These are phyloP conservation scores for Roridomyces roridus DNA, from an alignment of 768 basidiomycete species.

Conservation along the genomic window DNA sequence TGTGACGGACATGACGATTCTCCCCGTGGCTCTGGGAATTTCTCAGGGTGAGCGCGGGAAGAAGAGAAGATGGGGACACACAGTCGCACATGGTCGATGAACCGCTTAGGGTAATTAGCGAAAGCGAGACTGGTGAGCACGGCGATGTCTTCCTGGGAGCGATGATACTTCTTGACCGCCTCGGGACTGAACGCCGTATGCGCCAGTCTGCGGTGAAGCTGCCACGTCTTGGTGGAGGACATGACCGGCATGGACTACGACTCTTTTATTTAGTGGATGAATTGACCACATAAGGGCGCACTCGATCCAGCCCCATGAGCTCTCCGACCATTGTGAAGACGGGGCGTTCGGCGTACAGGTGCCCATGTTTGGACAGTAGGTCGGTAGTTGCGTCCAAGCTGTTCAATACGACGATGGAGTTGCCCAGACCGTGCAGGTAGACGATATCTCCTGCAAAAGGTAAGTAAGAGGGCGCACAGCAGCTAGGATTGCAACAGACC, in stretches of 20 bases:
- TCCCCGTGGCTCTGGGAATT: slow-evolving; percentile 24
- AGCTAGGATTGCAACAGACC: neutral
- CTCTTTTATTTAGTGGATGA: neutral
- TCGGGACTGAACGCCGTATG: slow-evolving; percentile 32
- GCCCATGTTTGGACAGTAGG: neutral
- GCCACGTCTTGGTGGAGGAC: slow-evolving; percentile 23
- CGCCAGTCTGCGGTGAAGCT: slow-evolving; percentile 31
- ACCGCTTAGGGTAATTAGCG: slow-evolving; percentile 21
- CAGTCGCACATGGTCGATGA: slow-evolving; percentile 28
- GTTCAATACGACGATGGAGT: neutral
- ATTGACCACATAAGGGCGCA: neutral
- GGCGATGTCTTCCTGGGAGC: slow-evolving; percentile 32
- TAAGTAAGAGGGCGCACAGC: neutral
- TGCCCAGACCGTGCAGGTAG: neutral
- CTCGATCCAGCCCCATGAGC: slow-evolving; percentile 1
- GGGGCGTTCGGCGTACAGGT: neutral
- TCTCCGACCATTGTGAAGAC: neutral
- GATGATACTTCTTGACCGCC: slow-evolving; percentile 34
- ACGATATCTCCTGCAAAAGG: neutral
- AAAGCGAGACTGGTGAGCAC: slow-evolving; percentile 23
- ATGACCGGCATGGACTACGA: neutral
- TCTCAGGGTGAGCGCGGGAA: neutral
- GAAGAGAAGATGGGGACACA: slow-evolving; percentile 5
- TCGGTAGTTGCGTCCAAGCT: neutral
- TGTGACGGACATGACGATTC: slow-evolving; percentile 29